A percentile compares a stretch with the other conserved stretches of the same genome.
Conservation (phyloP, 768 basidiomycete genomes). For the Agaricus bisporus region DNA sequence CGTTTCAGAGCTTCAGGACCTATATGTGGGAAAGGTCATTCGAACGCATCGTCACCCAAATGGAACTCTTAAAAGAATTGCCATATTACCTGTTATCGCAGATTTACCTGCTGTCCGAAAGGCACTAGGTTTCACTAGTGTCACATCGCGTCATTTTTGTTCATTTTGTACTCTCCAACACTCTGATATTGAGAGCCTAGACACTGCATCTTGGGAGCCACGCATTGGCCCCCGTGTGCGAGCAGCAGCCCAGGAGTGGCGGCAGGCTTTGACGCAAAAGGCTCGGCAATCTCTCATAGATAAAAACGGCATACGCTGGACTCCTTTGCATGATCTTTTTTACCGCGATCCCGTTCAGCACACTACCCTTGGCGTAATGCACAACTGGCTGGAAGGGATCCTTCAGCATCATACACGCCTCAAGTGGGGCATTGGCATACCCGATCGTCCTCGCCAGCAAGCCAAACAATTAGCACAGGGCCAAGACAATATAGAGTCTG, state of each 20-base stretch:
- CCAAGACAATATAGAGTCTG: too few relatives aligned
- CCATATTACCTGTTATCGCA: constrained; percentile 13
- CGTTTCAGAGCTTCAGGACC: neutral
- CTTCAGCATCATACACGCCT: neutral
- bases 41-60: constrained; percentile 14
- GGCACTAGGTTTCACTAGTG: constrained; percentile 15
- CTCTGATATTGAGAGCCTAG: constrained; percentile 7
- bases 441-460: too few relatives aligned
- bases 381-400: constrained; percentile 20
- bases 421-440: neutral
- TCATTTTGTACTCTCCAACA: constrained; percentile 14
- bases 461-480: too few relatives aligned
- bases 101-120: constrained; percentile 18
- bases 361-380: constrained; percentile 19
- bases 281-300: constrained; percentile 10
- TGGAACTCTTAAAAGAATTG: constrained; percentile 13
- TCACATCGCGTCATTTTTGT: constrained; percentile 14
- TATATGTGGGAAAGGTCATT: constrained; percentile 12
- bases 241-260: constrained; percentile 4
- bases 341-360: constrained; percentile 20
- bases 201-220: neutral
- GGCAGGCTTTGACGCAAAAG: constrained; percentile 13
- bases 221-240: constrained; percentile 4
- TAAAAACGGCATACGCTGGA: constrained; percentile 17
- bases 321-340: constrained; percentile 14